Evolutionary conservation across 129 eudicot genomes (phyloP), one percentile per base, ranked within the genome.

Genomic region (Artemisia argyi): DNA sequence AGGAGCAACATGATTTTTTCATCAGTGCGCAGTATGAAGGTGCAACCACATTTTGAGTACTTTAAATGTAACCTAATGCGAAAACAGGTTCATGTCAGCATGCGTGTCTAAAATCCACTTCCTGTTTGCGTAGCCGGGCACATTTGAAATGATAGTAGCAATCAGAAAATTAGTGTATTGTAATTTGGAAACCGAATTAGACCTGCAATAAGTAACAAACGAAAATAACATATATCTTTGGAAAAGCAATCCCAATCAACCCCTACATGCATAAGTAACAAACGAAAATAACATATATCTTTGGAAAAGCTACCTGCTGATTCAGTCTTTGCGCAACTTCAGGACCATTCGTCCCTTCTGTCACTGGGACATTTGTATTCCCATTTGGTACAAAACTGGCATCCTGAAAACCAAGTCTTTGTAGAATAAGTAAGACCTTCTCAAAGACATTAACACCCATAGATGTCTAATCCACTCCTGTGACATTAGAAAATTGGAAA

Each of bases 291-390:
- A 18, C 44, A 68, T 20, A 74, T 26, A 42, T 14, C n/a, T 74
- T 15, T 55, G 19, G 59, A 77, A 61, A 72, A 69, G 79, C 20
- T 69, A 85, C 89, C 82, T 17, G 63, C 28, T 75, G 83, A 50
- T 82, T 80, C 73, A 89, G 76, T 76, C 84, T 89, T 30, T 73
- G 84, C 11, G 85, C 85, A 80, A 77, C 92, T 85, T 93, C 98
- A 66, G 90, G 81, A 71, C 90, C 98, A 79, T 79, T 80, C 67
- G 87, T 80, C 64, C 95, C 98, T 78, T 93, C 97, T 18, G 78
- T 77, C 39, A 87, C 68, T 22, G 92, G 92, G 53, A 61, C 71
- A 61, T 74, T 83, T 60, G 73, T 26, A 72, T 58, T 93, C 44
- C 87, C 89, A 82, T 90, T 78, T 53, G 90, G 84, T 51, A 78